Evolutionary conservation across 2,329 filamentous ascomycete species (phyloP).

Genomic region (Aspergillus vadensis): DNA sequence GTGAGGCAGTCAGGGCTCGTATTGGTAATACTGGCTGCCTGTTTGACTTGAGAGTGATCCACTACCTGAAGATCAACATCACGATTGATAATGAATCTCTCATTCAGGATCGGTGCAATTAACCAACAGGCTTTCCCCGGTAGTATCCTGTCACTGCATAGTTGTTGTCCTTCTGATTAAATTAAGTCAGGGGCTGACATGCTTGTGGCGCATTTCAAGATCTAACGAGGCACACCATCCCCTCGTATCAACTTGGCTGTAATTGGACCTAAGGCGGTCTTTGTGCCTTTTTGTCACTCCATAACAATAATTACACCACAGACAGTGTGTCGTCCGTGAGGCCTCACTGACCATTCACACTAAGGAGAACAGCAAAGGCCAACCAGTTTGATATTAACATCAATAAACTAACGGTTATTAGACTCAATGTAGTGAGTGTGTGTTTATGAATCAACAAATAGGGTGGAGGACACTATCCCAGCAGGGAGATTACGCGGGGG

Average conservation of each 20-base stretch:
- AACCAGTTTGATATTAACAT: no score
- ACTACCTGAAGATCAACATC: background rate
- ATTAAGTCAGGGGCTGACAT: constrained; percentile 2
- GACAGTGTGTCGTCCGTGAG: no score
- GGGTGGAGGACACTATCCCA: constrained; percentile 4
- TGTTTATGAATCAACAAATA: background rate
- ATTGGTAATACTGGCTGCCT: constrained; percentile 3
- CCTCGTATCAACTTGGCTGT: background rate
- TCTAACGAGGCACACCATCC: background rate
- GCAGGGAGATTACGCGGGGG: constrained; percentile 20
- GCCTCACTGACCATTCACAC: no score
- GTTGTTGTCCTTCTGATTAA: background rate
- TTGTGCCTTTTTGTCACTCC: background rate
- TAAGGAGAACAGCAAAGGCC: no score
- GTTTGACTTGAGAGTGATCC: background rate
- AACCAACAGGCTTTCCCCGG: background rate
- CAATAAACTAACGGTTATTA: background rate
- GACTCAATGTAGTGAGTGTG: background rate
- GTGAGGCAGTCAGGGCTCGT: background rate
- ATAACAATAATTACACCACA: background rate
- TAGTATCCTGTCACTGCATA: background rate
- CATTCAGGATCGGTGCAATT: background rate
- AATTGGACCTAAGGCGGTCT: background rate
- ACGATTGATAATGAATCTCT: background rate
- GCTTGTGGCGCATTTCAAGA: constrained; percentile 7